Percentiles rank a stretch among this genome's conserved stretches.
Evolutionary conservation across 148 eudicot species (phyloP).

Genomic region (Drosera capensis): DNA sequence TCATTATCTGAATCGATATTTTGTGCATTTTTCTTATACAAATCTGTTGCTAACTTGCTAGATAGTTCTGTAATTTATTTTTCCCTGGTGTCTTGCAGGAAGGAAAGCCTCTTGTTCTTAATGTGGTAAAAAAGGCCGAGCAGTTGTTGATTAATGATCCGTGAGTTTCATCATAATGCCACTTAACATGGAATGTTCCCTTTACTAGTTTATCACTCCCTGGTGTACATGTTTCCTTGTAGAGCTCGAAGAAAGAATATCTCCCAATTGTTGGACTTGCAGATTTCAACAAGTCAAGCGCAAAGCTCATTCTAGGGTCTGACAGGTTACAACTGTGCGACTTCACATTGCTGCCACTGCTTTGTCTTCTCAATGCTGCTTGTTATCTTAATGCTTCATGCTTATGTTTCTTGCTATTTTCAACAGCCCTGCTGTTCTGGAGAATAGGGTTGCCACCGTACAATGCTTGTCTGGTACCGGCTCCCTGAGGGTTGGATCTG

Average conservation of each 20-base stretch:
- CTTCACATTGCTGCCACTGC: conserved; percentile 1
- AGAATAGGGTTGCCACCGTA: conserved; percentile 75
- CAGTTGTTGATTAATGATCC: conserved; percentile 71
- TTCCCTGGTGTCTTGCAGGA: conserved; percentile 41
- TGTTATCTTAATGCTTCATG: no score
- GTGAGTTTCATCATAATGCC: conserved; percentile 23
- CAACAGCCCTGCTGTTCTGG: conserved; percentile 72
- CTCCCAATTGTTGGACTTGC: conserved; percentile 86
- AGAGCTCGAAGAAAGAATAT: conserved; percentile 81
- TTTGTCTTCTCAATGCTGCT: no score
- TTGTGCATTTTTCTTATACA: neutral
- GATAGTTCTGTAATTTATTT: neutral
- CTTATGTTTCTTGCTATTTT: conserved; percentile 5
- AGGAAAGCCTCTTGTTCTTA: conserved; percentile 88
- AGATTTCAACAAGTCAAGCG: conserved; percentile 81
- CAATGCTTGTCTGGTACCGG: conserved; percentile 98
- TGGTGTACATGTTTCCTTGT: no score
- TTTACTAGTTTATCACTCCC: no score
- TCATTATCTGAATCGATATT: no score
- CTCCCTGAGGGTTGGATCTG: conserved; percentile 85
- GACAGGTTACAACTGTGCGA: conserved; percentile 40
- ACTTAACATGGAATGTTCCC: no score
- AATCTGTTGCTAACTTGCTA: no score
- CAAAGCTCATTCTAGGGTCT: conserved; percentile 83
- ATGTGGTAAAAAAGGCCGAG: conserved; percentile 83